phyloP scores from a whole-genome alignment of 805 yeast species.

The Sugiyamaella americana region DNA sequence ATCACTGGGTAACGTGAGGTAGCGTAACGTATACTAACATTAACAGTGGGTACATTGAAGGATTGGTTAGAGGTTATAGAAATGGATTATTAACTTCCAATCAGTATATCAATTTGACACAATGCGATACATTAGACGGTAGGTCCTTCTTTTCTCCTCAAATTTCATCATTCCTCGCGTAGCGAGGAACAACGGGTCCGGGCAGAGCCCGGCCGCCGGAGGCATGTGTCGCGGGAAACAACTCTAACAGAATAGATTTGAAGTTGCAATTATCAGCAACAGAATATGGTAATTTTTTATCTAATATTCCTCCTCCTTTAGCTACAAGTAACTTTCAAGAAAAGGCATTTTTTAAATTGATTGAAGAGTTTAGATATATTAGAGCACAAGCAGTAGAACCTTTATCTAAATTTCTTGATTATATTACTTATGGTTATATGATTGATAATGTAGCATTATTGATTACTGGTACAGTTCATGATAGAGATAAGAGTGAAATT shows the following conservation, averaged over 20 bases:
- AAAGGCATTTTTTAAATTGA: slow-evolving; percentile 64
- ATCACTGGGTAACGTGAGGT: slow-evolving; percentile 2
- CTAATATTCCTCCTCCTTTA: slow-evolving; percentile 75
- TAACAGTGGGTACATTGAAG: slow-evolving; percentile 87
- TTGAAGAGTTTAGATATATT: slow-evolving; percentile 78
- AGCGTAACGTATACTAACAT: too few species aligned
- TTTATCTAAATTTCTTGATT: slow-evolving; percentile 79
- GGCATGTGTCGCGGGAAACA: neutral
- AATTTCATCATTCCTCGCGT: neutral
- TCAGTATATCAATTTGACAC: slow-evolving; percentile 89
- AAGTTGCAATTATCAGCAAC: slow-evolving; percentile 92
- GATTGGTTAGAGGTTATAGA: slow-evolving; percentile 89
- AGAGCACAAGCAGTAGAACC: slow-evolving; percentile 79
- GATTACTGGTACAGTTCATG: slow-evolving; percentile 96
- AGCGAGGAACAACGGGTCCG: too few species aligned
- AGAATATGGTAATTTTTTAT: slow-evolving; percentile 86
- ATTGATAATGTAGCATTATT: slow-evolving; percentile 93
- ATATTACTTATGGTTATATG: slow-evolving; percentile 93
- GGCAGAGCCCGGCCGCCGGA: too few species aligned
- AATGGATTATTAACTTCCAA: slow-evolving; percentile 69
- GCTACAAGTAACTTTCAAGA: slow-evolving; percentile 85
- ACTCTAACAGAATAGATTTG: slow-evolving; percentile 44
- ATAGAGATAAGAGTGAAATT: slow-evolving; percentile 83
- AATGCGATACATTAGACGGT: slow-evolving; percentile 83
- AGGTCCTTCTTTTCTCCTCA: neutral